A percentile compares a stretch with the other conserved stretches of the same genome.
phyloP scores from a whole-genome alignment of 2,329 filamentous ascomycete species.

The Talaromyces piceae region DNA sequence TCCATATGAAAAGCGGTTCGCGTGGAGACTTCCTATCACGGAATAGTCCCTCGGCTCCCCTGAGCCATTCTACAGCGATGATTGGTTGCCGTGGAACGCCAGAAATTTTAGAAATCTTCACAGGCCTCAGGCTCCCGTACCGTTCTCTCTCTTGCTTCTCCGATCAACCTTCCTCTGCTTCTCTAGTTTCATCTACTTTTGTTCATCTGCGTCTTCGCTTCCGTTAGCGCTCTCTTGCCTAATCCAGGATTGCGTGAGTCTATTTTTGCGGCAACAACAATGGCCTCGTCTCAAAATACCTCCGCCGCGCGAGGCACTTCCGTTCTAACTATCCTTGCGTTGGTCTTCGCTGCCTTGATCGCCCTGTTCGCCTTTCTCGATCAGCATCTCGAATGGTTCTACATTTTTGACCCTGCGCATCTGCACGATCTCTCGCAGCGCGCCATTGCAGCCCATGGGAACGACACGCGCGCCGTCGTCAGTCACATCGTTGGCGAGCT shows the following conservation, averaged over 20 bases:
- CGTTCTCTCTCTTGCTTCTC: not conserved
- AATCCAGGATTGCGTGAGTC: slow-evolving; percentile 2
- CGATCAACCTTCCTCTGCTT: no score
- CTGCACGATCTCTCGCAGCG: slow-evolving; percentile 62
- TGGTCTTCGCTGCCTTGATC: slow-evolving; percentile 29
- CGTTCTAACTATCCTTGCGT: slow-evolving; percentile 24
- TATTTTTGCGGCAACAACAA: not conserved
- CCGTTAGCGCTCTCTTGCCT: not conserved
- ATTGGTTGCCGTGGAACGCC: not conserved
- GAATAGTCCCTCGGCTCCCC: not conserved
- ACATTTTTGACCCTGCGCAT: slow-evolving; percentile 64
- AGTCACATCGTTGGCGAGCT: slow-evolving; percentile 64
- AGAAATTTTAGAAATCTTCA: not conserved
- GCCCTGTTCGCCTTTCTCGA: slow-evolving; percentile 31
- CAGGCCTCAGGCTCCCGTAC: not conserved
- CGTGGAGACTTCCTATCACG: not conserved
- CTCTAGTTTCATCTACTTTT: not conserved
- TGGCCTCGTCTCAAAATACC: slow-evolving; percentile 6
- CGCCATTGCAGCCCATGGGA: slow-evolving; percentile 61
- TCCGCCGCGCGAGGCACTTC: slow-evolving; percentile 8
- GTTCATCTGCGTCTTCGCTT: not conserved
- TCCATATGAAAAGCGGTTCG: not conserved
- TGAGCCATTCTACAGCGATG: not conserved
- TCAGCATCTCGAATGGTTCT: slow-evolving; percentile 47
- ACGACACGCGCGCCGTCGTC: slow-evolving; percentile 65